phyloP scores from a whole-genome alignment of 139 green algal species.

The Eudorina sp. region DNA sequence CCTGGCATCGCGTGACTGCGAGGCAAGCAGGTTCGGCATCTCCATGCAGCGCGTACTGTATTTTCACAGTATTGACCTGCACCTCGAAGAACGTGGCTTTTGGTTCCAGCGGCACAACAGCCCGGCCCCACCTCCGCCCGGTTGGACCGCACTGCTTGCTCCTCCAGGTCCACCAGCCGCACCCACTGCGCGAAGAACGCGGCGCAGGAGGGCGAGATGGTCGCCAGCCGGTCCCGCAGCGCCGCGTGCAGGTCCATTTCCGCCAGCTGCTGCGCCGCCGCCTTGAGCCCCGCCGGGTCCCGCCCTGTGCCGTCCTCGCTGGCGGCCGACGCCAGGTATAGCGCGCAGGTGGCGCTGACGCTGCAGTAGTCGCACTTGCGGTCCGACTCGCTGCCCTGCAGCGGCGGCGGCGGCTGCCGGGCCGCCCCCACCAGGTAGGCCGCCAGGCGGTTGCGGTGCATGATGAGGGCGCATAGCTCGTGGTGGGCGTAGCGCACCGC shows the following conservation, averaged over 20 bases:
- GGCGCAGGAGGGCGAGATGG: conserved; percentile 47
- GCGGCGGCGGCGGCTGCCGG: conserved; percentile 56
- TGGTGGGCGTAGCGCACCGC: conserved; percentile 43
- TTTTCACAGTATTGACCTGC: too few relatives aligned
- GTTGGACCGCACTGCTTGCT: conserved; percentile 45
- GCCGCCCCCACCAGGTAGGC: conserved; percentile 56
- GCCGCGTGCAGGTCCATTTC: not conserved
- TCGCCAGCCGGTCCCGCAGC: not conserved
- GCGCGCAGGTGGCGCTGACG: conserved; percentile 59
- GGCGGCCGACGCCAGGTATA: conserved; percentile 68
- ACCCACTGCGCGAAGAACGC: conserved; percentile 82
- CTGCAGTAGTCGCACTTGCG: conserved; percentile 22
- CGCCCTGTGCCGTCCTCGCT: conserved; percentile 31
- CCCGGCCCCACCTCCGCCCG: conserved; percentile 62
- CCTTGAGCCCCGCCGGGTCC: not conserved
- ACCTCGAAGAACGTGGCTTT: too few relatives aligned
- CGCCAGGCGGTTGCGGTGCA: conserved; percentile 71
- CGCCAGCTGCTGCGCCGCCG: not conserved
- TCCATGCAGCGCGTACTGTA: too few relatives aligned
- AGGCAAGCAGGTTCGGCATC: too few relatives aligned
- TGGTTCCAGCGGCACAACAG: too few relatives aligned
- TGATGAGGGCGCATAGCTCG: conserved; percentile 72
- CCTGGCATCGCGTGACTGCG: too few relatives aligned
- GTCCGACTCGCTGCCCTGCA: conserved; percentile 32
- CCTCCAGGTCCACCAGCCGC: conserved; percentile 81